Conservation (phyloP, 2,329 filamentous ascomycete genomes). For the Penicillium nordicum region DNA sequence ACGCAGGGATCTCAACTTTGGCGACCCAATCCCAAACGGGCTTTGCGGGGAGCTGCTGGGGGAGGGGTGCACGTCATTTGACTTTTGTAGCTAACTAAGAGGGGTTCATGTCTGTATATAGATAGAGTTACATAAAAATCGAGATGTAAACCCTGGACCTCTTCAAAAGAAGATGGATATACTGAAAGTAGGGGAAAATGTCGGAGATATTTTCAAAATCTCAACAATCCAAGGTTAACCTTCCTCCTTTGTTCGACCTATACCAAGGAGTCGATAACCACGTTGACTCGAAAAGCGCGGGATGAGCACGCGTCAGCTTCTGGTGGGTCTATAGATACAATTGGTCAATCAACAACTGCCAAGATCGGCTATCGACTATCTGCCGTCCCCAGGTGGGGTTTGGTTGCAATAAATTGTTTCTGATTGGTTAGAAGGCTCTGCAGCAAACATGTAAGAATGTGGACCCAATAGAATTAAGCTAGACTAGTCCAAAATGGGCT, state of each 20-base stretch:
- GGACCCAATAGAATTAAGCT: constrained; percentile 9
- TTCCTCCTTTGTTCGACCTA: constrained; percentile 4
- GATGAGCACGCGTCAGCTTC: constrained; percentile 38
- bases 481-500: not conserved
- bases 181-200: not conserved
- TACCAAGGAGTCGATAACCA: constrained; percentile 7
- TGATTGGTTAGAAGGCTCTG: constrained; percentile 10
- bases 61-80: constrained; percentile 17
- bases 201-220: not conserved
- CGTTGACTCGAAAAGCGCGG: constrained; percentile 17
- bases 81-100: not conserved
- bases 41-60: constrained; percentile 25
- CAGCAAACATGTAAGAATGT: constrained; percentile 24
- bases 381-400: constrained; percentile 28
- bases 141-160: not conserved
- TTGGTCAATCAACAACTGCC: constrained; percentile 32
- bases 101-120: not conserved
- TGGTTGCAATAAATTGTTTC: not conserved
- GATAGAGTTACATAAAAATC: not conserved
- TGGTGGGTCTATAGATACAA: constrained; percentile 18
- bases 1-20: constrained; percentile 28
- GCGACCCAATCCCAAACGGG: constrained; percentile 22
- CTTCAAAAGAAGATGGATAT: not conserved
- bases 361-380: constrained; percentile 42
- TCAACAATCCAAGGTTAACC: not conserved